Percentiles rank a stretch among this genome's conserved stretches.
Conservation (phyloP, 495 filamentous ascomycete genomes). For the Trichocladium antarcticum region DNA sequence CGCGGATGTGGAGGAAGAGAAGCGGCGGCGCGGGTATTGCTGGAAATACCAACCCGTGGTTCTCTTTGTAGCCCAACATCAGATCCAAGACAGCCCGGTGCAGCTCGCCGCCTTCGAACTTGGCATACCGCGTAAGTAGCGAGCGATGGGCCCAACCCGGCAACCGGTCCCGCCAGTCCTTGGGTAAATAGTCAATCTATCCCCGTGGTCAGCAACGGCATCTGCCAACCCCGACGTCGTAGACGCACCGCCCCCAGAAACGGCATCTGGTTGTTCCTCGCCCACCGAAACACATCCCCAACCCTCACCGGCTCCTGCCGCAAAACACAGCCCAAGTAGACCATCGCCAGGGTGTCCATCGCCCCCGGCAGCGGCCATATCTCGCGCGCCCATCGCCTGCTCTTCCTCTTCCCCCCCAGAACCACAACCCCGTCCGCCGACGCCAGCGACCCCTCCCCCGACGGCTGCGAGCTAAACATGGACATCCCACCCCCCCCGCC, state of each 20-base stretch:
- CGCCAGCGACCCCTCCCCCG: background rate
- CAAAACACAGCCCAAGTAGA: conserved; percentile 37
- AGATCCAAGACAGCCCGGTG: conserved; percentile 52
- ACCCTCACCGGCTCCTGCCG: conserved; percentile 33
- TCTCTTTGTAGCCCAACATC: conserved; percentile 48
- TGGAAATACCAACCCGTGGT: conserved; percentile 63
- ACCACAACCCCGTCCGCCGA: background rate
- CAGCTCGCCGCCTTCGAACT: conserved; percentile 43
- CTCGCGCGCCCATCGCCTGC: conserved; percentile 17
- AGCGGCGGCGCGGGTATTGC: conserved; percentile 56
- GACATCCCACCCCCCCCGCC: conserved; percentile 12
- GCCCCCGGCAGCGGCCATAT: conserved; percentile 32
- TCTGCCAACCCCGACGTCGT: background rate
- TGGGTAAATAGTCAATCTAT: conserved; percentile 45
- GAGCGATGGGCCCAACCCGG: conserved; percentile 47
- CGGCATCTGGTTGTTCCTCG: conserved; percentile 30
- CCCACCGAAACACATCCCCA: conserved; percentile 37
- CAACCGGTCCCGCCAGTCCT: conserved; percentile 53
- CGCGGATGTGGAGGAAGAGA: conserved; percentile 56
- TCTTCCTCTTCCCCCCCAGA: conserved; percentile 5
- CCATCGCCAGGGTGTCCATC: conserved; percentile 34
- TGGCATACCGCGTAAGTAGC: conserved; percentile 42
- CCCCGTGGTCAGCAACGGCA: background rate
- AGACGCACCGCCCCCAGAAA: conserved; percentile 32
- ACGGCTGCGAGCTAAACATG: conserved; percentile 31